These are phyloP conservation scores for Colletotrichum destructivum DNA, from an alignment of 2,329 filamentous ascomycete species.

Conservation along the genomic window DNA sequence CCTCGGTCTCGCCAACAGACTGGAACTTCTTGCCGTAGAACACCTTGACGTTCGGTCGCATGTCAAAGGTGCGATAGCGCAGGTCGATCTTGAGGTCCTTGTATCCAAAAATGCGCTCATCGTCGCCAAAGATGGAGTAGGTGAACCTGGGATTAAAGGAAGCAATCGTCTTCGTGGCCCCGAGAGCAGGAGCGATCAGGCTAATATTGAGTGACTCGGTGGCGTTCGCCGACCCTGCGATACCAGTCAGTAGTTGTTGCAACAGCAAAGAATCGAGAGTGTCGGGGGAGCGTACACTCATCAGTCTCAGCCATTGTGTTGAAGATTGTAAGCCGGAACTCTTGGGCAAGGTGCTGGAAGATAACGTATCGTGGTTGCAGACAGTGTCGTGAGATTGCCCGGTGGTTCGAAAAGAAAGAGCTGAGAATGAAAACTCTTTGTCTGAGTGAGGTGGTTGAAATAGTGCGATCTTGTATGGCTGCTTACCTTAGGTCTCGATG, in stretches of 20 bases:
- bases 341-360: not conserved
- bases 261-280: not conserved
- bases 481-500: not conserved
- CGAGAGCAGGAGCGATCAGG: constrained; percentile 66
- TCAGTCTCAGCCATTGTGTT: constrained; percentile 35
- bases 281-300: constrained; percentile 27
- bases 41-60: constrained; percentile 82
- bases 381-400: not conserved
- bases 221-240: constrained; percentile 70
- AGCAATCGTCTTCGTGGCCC: constrained; percentile 69
- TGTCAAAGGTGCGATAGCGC: constrained; percentile 77
- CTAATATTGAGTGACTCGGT: constrained; percentile 76
- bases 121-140: constrained; percentile 93
- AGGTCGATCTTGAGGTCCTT: constrained; percentile 84
- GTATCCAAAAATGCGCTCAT: constrained; percentile 93
- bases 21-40: constrained; percentile 81
- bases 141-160: constrained; percentile 90
- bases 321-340: not conserved
- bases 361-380: not conserved
- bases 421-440: not conserved
- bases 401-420: not conserved
- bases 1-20: constrained; percentile 76
- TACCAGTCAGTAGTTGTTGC: constrained; percentile 5
- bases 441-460: not conserved
- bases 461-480: not conserved